A percentile compares a stretch with the other conserved stretches of the same genome.
phyloP scores from a whole-genome alignment of 2,329 filamentous ascomycete genomes.

The Neurospora sp. region DNA sequence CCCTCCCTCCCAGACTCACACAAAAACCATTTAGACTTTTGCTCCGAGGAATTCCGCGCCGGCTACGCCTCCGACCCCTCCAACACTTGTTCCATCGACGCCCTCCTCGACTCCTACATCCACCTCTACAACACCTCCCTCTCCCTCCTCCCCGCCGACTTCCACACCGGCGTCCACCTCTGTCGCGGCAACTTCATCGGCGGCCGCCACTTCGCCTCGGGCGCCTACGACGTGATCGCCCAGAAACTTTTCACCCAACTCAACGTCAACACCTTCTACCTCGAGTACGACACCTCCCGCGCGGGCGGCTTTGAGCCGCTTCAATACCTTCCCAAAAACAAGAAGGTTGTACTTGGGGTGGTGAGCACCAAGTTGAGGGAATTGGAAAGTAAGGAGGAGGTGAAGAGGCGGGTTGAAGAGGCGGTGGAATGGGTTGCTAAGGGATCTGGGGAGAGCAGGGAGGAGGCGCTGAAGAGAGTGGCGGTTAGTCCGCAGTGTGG shows the following conservation, averaged over 20 bases:
- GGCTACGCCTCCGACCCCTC: conserved; percentile 55
- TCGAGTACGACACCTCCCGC: conserved; percentile 58
- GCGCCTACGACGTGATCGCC: conserved; percentile 57
- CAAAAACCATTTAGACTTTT: conserved; percentile 43
- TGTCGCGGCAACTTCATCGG: conserved; percentile 61
- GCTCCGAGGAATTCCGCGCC: conserved; percentile 59
- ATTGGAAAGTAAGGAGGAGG: conserved; percentile 53
- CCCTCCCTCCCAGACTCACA: not conserved
- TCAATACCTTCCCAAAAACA: conserved; percentile 47
- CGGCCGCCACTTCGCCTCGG: conserved; percentile 55
- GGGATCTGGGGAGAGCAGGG: conserved; percentile 51
- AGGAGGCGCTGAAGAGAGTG: conserved; percentile 60
- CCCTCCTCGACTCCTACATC: conserved; percentile 67
- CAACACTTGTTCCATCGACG: conserved; percentile 41
- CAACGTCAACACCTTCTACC: conserved; percentile 57
- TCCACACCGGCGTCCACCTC: conserved; percentile 69
- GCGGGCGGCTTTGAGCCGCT: conserved; percentile 58
- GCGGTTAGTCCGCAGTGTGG: conserved; percentile 63
- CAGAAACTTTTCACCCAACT: conserved; percentile 56
- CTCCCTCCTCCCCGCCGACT: conserved; percentile 51
- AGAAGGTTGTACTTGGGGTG: conserved; percentile 54
- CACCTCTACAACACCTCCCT: conserved; percentile 66
- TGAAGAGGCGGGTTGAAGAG: conserved; percentile 47
- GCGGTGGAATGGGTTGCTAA: conserved; percentile 61
- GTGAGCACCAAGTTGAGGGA: conserved; percentile 53